Base-by-base conservation (phyloP, 148 eudicot species). In the Cornus controversa region DNA sequence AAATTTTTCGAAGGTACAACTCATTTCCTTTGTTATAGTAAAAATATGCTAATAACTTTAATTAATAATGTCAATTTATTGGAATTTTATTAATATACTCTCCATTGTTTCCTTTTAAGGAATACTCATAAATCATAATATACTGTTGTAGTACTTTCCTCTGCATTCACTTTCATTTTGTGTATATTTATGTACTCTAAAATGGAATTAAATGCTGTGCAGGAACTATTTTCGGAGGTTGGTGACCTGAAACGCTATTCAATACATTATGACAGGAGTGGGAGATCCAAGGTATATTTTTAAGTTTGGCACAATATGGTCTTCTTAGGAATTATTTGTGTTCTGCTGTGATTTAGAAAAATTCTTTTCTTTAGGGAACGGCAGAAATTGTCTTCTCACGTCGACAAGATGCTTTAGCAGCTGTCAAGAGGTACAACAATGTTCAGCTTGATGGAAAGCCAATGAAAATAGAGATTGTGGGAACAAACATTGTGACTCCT, bases 361-460 rank as follows among this genome's bases (percentile, higher is more conserved):
- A 63, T 16, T 75, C 6, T 67, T 75, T 54, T 74, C 50, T 77
- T 18, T 74, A 94, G 98, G 98, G 97, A 79, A 90, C 98, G 14
- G 98, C 98, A 24, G 98, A 94, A 76, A 81, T 94, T 27, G 92
- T 92, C 72, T 94, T 84, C 74, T 80, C 97, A 2, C 83, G 93
- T 42, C 93, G 86, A 45, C 89, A 78, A 62, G 98, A 94, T 86
- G 98, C 91, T 67, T 58, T 88, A 14, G 84, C 92, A 47, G 98
- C 97, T 85, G 81, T 94, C 73, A 92, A 89, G 88, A 90, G 89
- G 84, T 94, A 92, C 80, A 92, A 94, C 80, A 89, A 92, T 72
- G 97, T 94, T 26, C 94, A 94, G 81, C 94, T 94, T 65, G 98
- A 94, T 79, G 98, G 97, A 23, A 94, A 94, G 84, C 94, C 97